These are phyloP conservation scores for Claviceps purpurea DNA, from an alignment of 2,329 filamentous ascomycete genomes.

Conservation along the genomic window DNA sequence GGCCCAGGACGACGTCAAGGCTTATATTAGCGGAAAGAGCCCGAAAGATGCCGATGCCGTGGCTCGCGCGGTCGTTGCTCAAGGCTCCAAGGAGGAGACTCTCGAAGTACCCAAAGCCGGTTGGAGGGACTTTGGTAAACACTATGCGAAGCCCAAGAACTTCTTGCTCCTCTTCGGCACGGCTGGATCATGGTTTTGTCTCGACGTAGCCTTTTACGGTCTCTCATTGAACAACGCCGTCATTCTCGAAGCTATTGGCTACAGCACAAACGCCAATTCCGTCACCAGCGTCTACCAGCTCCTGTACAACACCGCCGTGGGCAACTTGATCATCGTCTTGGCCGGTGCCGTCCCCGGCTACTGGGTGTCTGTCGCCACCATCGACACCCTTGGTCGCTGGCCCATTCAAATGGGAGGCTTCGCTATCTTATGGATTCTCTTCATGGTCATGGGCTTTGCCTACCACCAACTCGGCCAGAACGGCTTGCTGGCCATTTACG, in stretches of 20 bases:
- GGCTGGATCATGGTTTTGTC: slow-evolving; percentile 73
- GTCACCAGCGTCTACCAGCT: slow-evolving; percentile 48
- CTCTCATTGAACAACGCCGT: slow-evolving; percentile 64
- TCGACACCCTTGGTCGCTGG: slow-evolving; percentile 65
- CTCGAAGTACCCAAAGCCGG: slow-evolving; percentile 57
- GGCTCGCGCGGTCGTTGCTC: slow-evolving; percentile 43
- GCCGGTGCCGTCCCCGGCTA: slow-evolving; percentile 72
- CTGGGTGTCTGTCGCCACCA: slow-evolving; percentile 63
- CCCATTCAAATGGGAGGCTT: slow-evolving; percentile 59
- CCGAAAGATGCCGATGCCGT: slow-evolving; percentile 56
- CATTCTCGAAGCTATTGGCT: slow-evolving; percentile 60
- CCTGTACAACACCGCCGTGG: slow-evolving; percentile 62
- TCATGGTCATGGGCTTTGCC: slow-evolving; percentile 49
- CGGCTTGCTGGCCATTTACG: slow-evolving; percentile 42
- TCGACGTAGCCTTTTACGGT: slow-evolving; percentile 49
- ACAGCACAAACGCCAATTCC: slow-evolving; percentile 29
- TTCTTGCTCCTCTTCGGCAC: slow-evolving; percentile 63
- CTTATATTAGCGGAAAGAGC: slow-evolving; percentile 54
- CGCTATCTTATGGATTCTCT: slow-evolving; percentile 45
- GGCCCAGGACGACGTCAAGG: slow-evolving; percentile 57
- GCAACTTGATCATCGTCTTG: slow-evolving; percentile 66
- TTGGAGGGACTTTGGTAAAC: slow-evolving; percentile 54
- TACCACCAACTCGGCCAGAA: slow-evolving; percentile 39
- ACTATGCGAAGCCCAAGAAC: slow-evolving; percentile 61
- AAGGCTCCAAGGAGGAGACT: slow-evolving; percentile 32